Evolutionary conservation across 352 stramenopile species (phyloP), one percentile per base, ranked within the genome.

Genomic region (Phytopythium chamaehyphon): DNA sequence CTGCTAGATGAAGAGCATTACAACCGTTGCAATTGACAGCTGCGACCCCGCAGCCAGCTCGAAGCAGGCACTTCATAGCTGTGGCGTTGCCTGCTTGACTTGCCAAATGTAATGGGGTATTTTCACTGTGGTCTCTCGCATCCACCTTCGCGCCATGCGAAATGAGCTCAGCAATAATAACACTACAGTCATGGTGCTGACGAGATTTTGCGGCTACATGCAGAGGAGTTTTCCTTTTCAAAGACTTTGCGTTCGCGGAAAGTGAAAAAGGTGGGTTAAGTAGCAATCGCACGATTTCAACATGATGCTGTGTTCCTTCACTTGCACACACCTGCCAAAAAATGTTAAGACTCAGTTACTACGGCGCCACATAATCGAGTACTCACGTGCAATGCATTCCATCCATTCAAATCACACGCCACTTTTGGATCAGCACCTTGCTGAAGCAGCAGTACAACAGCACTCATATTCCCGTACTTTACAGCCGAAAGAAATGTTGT

Each of bases 321-420:
- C 68, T 53, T 14, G 74, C 70, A 33, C 79, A 86, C 49, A 81
- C 75, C 79, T 90, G 21, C 6, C 19, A 3, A 0, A n/a, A 8
- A 33, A 7, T 33, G 24, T 19, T 37, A 5, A 21, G 40, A 11
- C 3, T 9, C 18, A 42, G 5, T 2, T 37, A 3, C 49, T 14
- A 54, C 18, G 48, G 0, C 10, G 24, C 28, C 28, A 33, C 9
- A 33, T 33, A 16, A 12, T 23, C 0, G 8, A n/a, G n/a, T 35
- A 74, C 69, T 18, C 44, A 86, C 76, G 57, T 90, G 79, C 9
- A 90, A 52, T 26, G 66, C 53, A 1, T 73, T 86, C 79, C 79
- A 90, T 1, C 63, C 72, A 21, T 88, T 82, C 1, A 59, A 53
- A 55, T 90, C 79, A 47, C 59, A 62, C n/a, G 56, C 59, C 9